phyloP scores from a whole-genome alignment of 2,329 filamentous ascomycete genomes.

The Fusarium bactridioides region DNA sequence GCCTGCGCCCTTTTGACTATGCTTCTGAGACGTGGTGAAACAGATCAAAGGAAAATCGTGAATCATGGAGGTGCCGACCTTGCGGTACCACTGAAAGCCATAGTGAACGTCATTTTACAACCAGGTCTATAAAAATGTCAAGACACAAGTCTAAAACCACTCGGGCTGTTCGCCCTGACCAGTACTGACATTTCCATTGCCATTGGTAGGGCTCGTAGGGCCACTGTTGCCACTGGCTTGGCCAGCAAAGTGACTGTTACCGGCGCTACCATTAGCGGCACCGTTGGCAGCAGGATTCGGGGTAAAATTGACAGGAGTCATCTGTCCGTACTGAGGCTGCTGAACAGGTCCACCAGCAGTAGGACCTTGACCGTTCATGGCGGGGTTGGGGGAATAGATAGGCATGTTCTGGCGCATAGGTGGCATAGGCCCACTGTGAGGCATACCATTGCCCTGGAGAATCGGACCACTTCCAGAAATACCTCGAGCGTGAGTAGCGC shows the following conservation, averaged over 20 bases:
- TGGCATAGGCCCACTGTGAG: conserved; percentile 36
- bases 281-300: conserved; percentile 3
- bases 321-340: conserved; percentile 43
- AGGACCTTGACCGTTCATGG: conserved; percentile 45
- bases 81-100: conserved; percentile 41
- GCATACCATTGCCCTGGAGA: conserved; percentile 42
- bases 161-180: conserved; percentile 47
- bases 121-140: conserved; percentile 37
- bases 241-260: conserved; percentile 10
- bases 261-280: not conserved
- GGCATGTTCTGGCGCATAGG: conserved; percentile 46
- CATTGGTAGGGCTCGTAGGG: conserved; percentile 12
- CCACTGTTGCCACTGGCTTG: conserved; percentile 28
- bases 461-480: conserved; percentile 52
- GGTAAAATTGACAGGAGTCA: conserved; percentile 38
- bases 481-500: conserved; percentile 53
- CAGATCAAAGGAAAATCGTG: conserved; percentile 52
- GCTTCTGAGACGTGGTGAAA: conserved; percentile 44
- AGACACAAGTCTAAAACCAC: conserved; percentile 49
- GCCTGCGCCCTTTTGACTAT: conserved; percentile 37
- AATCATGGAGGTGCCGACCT: conserved; percentile 51
- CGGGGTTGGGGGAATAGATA: conserved; percentile 45
- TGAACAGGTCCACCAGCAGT: conserved; percentile 38
- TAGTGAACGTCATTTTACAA: conserved; percentile 47
- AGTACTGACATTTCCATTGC: conserved; percentile 16